Evolutionary conservation across 768 basidiomycete genomes (phyloP).

Genomic region (Mycena albidolilacea): DNA sequence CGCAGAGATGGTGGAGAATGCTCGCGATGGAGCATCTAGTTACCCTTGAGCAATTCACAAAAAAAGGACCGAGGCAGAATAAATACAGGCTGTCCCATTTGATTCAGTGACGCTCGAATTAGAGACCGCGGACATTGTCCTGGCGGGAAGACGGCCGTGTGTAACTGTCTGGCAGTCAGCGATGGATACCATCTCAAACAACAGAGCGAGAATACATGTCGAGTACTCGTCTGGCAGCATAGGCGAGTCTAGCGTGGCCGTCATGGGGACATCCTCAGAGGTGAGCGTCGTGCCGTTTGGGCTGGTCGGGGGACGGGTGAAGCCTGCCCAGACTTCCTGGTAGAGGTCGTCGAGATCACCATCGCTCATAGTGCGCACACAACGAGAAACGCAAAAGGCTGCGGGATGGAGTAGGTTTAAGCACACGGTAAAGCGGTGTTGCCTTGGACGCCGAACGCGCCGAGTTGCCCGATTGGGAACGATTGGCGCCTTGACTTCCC

Average conservation of each 20-base stretch:
- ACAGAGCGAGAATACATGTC: slow-evolving; percentile 8
- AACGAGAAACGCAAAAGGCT: background rate
- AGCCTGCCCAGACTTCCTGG: slow-evolving; percentile 65
- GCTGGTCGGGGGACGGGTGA: slow-evolving; percentile 48
- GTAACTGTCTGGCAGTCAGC: slow-evolving; percentile 21
- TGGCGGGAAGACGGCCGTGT: slow-evolving; percentile 23
- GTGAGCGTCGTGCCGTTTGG: slow-evolving; percentile 50
- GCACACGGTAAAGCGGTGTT: background rate
- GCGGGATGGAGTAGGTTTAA: background rate
- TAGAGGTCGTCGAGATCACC: slow-evolving; percentile 70
- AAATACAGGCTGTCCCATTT: background rate
- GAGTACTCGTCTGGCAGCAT: slow-evolving; percentile 32
- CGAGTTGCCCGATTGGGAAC: background rate
- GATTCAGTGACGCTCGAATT: slow-evolving; percentile 11
- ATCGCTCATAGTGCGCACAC: slow-evolving; percentile 55
- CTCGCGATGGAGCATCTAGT: background rate
- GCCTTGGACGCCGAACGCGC: background rate
- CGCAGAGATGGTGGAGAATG: background rate
- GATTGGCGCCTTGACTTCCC: background rate
- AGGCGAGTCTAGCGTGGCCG: slow-evolving; percentile 42
- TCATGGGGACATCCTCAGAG: slow-evolving; percentile 58
- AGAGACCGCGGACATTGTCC: slow-evolving; percentile 10
- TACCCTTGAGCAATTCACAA: background rate
- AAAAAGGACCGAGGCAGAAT: background rate
- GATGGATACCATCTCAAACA: background rate